Evolutionary conservation across 2,329 filamentous ascomycete genomes (phyloP).

Genomic region (Curvularia verruculosa): DNA sequence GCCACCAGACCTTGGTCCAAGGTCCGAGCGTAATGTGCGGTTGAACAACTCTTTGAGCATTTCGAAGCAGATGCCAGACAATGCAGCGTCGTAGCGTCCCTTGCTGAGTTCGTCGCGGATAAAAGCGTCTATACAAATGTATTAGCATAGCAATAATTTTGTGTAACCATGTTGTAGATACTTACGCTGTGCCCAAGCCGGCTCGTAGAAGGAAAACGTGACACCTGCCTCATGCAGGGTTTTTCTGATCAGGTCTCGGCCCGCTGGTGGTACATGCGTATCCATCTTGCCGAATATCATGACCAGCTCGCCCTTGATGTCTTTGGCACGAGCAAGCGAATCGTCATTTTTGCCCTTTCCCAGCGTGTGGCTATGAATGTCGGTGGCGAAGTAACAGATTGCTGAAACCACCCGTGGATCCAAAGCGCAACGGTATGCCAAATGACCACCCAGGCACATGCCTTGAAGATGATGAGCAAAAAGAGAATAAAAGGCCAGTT

Average conservation of each 20-base stretch:
- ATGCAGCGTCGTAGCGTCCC: constrained; percentile 87
- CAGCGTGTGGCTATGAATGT: constrained; percentile 80
- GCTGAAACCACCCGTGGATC: constrained; percentile 77
- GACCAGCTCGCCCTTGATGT: constrained; percentile 78
- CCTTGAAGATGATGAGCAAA: constrained; percentile 61
- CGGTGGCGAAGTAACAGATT: constrained; percentile 90
- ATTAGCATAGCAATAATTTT: not conserved
- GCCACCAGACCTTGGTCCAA: constrained; percentile 70
- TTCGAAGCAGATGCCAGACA: constrained; percentile 88
- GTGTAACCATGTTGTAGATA: constrained; percentile 22
- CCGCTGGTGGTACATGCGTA: constrained; percentile 83
- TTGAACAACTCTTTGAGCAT: constrained; percentile 86
- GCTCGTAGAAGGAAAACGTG: constrained; percentile 82
- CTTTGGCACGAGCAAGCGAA: constrained; percentile 63
- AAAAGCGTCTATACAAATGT: constrained; percentile 69
- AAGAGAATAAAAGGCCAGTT: constrained; percentile 49
- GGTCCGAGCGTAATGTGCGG: constrained; percentile 75
- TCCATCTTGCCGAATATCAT: constrained; percentile 94
- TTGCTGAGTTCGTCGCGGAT: constrained; percentile 92
- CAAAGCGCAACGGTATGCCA: constrained; percentile 75
- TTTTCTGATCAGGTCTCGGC: constrained; percentile 81
- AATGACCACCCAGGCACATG: constrained; percentile 93
- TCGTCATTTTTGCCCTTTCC: constrained; percentile 71
- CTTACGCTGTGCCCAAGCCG: constrained; percentile 85
- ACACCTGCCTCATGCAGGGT: constrained; percentile 79